Conservation (phyloP, 2,329 filamentous ascomycete genomes). For the Akanthomyces dipterigenus region DNA sequence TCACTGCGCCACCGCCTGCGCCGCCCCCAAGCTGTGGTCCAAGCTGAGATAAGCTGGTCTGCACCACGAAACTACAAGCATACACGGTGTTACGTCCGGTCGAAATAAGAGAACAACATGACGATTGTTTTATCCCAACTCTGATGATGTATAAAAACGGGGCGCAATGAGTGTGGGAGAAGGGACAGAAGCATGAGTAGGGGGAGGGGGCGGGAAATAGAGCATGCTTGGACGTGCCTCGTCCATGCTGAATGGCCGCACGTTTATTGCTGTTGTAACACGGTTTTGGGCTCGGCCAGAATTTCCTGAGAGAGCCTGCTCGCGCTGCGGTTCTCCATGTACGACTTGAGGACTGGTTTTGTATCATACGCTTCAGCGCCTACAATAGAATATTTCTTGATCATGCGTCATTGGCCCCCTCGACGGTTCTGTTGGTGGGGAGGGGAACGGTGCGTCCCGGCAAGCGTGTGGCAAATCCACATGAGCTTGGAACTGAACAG, state of each 20-base stretch:
- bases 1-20: constrained; percentile 89
- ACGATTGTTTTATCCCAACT: background rate
- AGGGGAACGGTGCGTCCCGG: background rate
- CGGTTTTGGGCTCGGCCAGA: background rate
- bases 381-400: constrained; percentile 13
- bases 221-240: background rate
- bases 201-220: background rate
- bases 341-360: constrained; percentile 4
- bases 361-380: constrained; percentile 14
- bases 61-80: background rate
- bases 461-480: no score
- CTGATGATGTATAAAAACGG: constrained; percentile 9
- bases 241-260: constrained; percentile 3
- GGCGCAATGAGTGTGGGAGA: background rate
- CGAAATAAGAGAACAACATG: background rate
- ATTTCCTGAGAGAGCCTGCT: background rate
- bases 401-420: background rate
- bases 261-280: constrained; percentile 2
- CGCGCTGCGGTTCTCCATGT: background rate
- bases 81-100: constrained; percentile 1
- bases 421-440: no score
- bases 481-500: background rate
- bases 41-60: constrained; percentile 69
- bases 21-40: constrained; percentile 92
- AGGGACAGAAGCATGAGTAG: background rate